Conservation (phyloP, 441 rosid species). For the Syzygium malaccense region DNA sequence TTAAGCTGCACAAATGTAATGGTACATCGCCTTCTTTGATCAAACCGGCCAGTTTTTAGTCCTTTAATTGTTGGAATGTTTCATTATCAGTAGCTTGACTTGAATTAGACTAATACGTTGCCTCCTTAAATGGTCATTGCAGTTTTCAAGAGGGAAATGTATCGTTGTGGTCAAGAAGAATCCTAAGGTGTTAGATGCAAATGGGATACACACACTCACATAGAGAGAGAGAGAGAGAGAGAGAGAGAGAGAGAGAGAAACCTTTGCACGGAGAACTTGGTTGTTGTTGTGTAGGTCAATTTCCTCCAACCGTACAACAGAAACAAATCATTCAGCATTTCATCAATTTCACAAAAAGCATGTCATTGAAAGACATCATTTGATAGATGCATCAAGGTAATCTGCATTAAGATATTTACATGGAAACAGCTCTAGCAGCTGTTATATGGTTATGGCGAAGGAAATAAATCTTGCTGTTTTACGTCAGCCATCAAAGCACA, state of each 20-base stretch:
- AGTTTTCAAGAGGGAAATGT: neutral
- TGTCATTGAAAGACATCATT: neutral
- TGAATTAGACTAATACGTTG: neutral
- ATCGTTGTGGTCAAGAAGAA: neutral
- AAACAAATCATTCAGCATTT: neutral
- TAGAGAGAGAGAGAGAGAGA: neutral
- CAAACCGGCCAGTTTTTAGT: neutral
- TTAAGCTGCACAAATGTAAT: neutral
- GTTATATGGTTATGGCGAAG: neutral
- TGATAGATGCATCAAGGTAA: neutral
- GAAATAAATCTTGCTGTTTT: neutral
- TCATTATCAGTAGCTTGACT: neutral
- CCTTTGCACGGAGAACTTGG: constrained; percentile 76
- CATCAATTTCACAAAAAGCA: neutral
- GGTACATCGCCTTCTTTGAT: neutral
- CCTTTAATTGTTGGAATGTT: neutral
- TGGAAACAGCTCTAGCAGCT: neutral
- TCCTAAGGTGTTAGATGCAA: neutral
- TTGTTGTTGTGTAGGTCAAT: constrained; percentile 66
- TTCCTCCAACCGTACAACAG: constrained; percentile 33
- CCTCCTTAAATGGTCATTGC: neutral
- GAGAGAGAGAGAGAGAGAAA: constrained; percentile 1
- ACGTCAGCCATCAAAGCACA: neutral
- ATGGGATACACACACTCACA: neutral
- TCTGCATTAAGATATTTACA: neutral